Evolutionary conservation across 225 moss, liverwort and hornwort genomes (phyloP), one percentile per base, ranked within the genome.

Genomic region (Pseudoscleropodium purum): DNA sequence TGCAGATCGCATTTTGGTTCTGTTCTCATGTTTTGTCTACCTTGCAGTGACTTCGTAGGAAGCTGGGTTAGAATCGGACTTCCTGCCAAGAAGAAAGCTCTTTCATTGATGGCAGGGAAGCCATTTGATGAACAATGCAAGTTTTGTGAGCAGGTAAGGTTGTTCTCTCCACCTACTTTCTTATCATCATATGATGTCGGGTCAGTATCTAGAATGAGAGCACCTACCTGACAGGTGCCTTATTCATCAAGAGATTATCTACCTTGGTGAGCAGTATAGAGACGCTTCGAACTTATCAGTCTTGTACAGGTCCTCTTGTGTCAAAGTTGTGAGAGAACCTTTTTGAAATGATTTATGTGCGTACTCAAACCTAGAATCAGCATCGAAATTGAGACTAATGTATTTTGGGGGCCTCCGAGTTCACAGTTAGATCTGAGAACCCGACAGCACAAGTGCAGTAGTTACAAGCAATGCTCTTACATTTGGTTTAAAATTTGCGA

Each of bases 11-110:
- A 83, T n/a, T 79, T 64, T 84, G 77, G 45, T 80, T 56, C 21
- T 88, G 84, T 65, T 92, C 82, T 85, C 76, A 84, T 59, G 4
- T 69, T 73, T 75, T 86, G 88, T 72, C 52, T 54, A 47, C 49
- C 70, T 65, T 89, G 91, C 95, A 98, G 98, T 76, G 96, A 97
- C 85, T 96, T 94, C 60, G 95, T 98, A 76, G 98, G 96, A 68
- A 95, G 95, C 86, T 98, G 98, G 98, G 93, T 98, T 63, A 94
- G 91, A 89, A 95, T 94, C 66, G 95, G 95, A 47, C 84, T 95
- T 83, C 97, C 98, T 89, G 98, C 98, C 64, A 98, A 94, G 89
- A 82, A 73, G 82, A 94, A 92, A 75, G 93, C 98, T 19, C 78
- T 97, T 19, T 93, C 94, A 61, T 80, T 94, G 56, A 94, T 95